Evolutionary conservation across 306 rosid genomes (phyloP), one percentile per base, ranked within the genome.

Genomic region (Crataegus laevigata): DNA sequence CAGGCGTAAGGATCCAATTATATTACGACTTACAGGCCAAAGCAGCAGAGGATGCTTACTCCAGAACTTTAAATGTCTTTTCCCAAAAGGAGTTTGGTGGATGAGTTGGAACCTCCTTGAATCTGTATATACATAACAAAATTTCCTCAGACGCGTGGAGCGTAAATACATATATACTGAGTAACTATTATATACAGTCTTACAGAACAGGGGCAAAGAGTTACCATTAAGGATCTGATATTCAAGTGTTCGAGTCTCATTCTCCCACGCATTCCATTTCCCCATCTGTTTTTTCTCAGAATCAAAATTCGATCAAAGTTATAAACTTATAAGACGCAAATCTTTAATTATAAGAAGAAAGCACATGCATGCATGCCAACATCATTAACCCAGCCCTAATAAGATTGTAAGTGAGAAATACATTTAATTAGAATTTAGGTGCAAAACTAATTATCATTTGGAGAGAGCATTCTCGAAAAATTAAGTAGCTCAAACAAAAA

Each of bases 201-300:
- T 34, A 34, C 38, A 34, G 38, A 34, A 34, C 38, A 34, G 38
- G 1, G 21, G 58, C 24, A 17, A 9, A 52, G 11, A 21, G 3
- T 6, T 79, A 88, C 93, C 96, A 72, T 88, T 83, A n/a, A 75
- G 80, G 74, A 90, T 87, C 52, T 82, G 87, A 79, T 90, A 88
- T 28, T 85, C 89, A 2, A 86, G 77, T 65, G 96, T 85, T 60
- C 7, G 86, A 78, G 96, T 90, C 75, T 88, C 96, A 14, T 85
- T 74, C 72, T 90, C 96, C 93, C 96, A 90, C 13, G 77, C 77
- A 76, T 85, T 83, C 96, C 96, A 90, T 83, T 70, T 86, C 68
- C 81, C 83, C 84, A 85, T 88, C 96, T 90, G 83, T 63, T 2
- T 6, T 38, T 38, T 38, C 43, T 18, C 22, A 52, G 22, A 52